These are phyloP conservation scores for Plantago rigida DNA, from an alignment of 305 asterid species.

Conservation along the genomic window DNA sequence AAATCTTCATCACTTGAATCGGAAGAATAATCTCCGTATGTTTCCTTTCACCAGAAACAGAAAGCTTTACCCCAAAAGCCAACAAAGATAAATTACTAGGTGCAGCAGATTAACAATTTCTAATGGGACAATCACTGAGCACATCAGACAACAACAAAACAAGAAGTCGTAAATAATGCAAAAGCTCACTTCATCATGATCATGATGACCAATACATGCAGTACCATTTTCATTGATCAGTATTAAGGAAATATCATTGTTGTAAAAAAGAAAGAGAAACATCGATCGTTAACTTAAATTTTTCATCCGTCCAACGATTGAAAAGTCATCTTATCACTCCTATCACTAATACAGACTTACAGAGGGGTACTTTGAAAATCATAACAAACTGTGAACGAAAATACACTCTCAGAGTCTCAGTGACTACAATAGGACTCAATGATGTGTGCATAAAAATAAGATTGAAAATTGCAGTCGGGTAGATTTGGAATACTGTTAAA, in stretches of 20 bases:
- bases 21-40: constrained; percentile 59
- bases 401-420: neutral
- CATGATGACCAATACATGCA: neutral
- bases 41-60: constrained; percentile 46
- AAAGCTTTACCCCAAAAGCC: constrained; percentile 23
- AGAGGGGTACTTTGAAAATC: neutral
- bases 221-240: neutral
- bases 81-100: constrained; percentile 13
- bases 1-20: constrained; percentile 91
- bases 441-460: neutral
- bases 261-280: neutral
- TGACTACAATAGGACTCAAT: neutral
- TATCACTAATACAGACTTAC: no score
- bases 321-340: neutral
- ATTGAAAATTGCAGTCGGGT: neutral
- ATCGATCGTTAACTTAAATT: neutral
- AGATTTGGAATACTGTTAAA: neutral
- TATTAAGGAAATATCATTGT: no score
- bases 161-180: neutral
- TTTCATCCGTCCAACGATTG: neutral
- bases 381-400: neutral
- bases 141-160: neutral
- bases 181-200: neutral
- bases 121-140: neutral
- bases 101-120: constrained; percentile 19